Conservation (phyloP, 495 filamentous ascomycete species). For the Daldinia caldariorum region DNA sequence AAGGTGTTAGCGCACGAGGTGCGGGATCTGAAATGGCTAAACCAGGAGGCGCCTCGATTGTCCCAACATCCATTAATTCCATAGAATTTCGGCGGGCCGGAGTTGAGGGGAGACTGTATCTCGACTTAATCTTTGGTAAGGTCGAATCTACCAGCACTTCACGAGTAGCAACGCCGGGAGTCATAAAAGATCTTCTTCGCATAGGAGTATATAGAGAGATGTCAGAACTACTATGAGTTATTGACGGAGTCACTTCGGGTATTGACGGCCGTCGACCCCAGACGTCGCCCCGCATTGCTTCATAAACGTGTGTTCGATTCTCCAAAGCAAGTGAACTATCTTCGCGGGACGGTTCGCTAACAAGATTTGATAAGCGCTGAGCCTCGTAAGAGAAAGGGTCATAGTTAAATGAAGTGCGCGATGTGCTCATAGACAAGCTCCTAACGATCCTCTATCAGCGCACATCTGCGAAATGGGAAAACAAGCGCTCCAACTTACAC, state of each 20-base stretch:
- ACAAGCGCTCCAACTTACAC: slow-evolving; percentile 22
- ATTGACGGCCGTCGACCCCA: slow-evolving; percentile 47
- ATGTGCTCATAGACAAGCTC: slow-evolving; percentile 44
- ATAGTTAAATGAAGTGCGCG: slow-evolving; percentile 55
- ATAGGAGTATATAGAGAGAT: slow-evolving; percentile 59
- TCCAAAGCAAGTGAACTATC: slow-evolving; percentile 49
- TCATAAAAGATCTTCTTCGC: slow-evolving; percentile 58
- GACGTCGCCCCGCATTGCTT: slow-evolving; percentile 48
- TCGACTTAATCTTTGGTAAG: slow-evolving; percentile 43
- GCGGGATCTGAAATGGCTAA: slow-evolving; percentile 40
- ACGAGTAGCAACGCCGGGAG: slow-evolving; percentile 60
- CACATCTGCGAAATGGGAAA: background rate
- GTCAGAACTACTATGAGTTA: slow-evolving; percentile 55
- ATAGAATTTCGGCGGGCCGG: slow-evolving; percentile 51
- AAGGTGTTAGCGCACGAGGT: slow-evolving; percentile 56
- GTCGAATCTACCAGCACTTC: slow-evolving; percentile 35
- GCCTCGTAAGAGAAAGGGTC: slow-evolving; percentile 56
- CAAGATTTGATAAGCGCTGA: slow-evolving; percentile 53
- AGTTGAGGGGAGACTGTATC: slow-evolving; percentile 52
- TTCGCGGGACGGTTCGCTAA: slow-evolving; percentile 49
- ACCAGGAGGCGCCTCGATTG: slow-evolving; percentile 49
- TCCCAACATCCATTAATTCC: slow-evolving; percentile 47
- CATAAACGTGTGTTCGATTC: slow-evolving; percentile 49
- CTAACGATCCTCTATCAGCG: slow-evolving; percentile 26
- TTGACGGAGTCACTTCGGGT: slow-evolving; percentile 42